Evolutionary conservation across 495 filamentous ascomycete genomes (phyloP).

Genomic region (Neurospora sp.): DNA sequence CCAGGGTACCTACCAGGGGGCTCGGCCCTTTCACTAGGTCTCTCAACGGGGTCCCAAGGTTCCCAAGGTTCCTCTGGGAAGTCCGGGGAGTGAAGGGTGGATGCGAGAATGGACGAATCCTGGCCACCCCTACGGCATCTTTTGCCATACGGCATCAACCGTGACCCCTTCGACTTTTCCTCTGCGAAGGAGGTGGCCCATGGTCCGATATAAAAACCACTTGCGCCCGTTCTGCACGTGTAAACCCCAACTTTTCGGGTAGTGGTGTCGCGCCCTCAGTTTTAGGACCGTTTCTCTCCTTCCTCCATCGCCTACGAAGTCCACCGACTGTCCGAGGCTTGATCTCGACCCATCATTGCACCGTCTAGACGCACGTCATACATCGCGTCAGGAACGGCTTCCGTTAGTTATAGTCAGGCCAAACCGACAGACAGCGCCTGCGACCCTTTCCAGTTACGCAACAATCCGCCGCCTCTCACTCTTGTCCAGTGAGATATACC

Average conservation of each 20-base stretch:
- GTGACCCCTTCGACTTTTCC: neutral
- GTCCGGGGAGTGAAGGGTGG: neutral
- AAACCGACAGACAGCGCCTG: neutral
- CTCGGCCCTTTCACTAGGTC: neutral
- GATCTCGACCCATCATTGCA: neutral
- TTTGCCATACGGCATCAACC: neutral
- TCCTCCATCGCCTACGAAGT: neutral
- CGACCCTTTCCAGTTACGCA: neutral
- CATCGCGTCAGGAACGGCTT: neutral
- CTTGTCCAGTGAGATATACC: neutral
- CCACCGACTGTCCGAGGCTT: neutral
- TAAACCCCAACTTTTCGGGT: neutral
- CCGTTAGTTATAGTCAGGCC: neutral
- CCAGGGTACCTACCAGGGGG: neutral
- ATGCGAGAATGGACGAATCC: neutral
- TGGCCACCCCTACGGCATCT: neutral
- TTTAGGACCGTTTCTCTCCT: neutral
- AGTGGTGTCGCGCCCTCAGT: neutral
- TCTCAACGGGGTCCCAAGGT: neutral
- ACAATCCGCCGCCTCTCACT: neutral
- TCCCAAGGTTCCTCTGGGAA: neutral
- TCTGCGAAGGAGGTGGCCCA: neutral
- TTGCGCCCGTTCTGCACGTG: neutral
- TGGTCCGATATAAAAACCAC: neutral
- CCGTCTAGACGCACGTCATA: neutral